phyloP scores from a whole-genome alignment of 192 early-diverging fungal species.

The Coemansia sp. region DNA sequence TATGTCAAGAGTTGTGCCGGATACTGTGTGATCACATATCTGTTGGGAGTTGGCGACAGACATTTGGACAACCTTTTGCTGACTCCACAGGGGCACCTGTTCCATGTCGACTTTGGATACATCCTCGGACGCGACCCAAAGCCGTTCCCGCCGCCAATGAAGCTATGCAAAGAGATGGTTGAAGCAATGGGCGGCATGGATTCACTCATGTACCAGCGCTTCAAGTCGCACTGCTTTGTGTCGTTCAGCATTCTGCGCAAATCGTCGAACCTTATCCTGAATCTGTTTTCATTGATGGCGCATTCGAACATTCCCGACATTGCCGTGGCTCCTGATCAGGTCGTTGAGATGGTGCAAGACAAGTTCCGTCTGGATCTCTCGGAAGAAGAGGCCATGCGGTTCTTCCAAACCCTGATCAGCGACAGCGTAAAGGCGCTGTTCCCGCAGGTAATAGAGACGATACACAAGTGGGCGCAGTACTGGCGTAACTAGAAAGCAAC shows the following conservation, averaged over 20 bases:
- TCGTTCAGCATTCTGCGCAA: constrained; percentile 94
- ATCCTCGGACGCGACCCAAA: constrained; percentile 99
- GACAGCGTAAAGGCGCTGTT: constrained; percentile 95
- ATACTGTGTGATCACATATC: constrained; percentile 98
- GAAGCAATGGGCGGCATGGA: constrained; percentile 97
- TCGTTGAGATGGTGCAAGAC: constrained; percentile 96
- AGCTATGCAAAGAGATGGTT: constrained; percentile 99
- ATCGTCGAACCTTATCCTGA: constrained; percentile 94
- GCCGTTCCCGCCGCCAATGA: constrained; percentile 99
- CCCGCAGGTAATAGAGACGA: constrained; percentile 96
- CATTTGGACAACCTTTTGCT: constrained; percentile 97
- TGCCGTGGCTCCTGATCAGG: constrained; percentile 97
- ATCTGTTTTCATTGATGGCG: constrained; percentile 98
- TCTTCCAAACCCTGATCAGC: constrained; percentile 89
- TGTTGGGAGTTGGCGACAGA: constrained; percentile 96
- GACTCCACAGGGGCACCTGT: constrained; percentile 83
- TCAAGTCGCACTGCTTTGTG: constrained; percentile 91
- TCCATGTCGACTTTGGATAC: constrained; percentile 99
- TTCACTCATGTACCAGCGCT: constrained; percentile 86
- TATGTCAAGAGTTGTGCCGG: constrained; percentile 97
- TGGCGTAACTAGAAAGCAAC: constrained; percentile 54
- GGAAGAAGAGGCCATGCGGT: constrained; percentile 93
- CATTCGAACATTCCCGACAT: constrained; percentile 96
- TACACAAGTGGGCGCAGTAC: constrained; percentile 96
- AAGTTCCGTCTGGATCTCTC: constrained; percentile 91